Conservation (phyloP, 345 rosid genomes). For the Leavenworthia alabamica region DNA sequence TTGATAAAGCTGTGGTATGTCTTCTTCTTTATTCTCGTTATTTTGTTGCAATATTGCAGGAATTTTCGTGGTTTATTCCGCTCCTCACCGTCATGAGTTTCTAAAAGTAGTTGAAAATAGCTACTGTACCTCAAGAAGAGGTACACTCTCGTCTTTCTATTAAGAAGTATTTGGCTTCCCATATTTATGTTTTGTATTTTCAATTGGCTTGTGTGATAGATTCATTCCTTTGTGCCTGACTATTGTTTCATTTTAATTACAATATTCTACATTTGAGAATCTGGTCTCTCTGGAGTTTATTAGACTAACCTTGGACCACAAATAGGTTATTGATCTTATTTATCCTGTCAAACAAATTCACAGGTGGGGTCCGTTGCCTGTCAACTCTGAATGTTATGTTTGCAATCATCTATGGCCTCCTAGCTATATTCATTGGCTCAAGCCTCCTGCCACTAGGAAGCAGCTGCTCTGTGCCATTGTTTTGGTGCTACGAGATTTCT, state of each 20-base stretch:
- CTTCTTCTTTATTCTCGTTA: conserved; percentile 7
- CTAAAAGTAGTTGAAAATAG: conserved; percentile 81
- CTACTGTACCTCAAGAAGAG: conserved; percentile 91
- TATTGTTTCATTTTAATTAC: not conserved
- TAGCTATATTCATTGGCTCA: conserved; percentile 81
- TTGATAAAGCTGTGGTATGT: not conserved
- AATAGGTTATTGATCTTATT: conserved; percentile 10
- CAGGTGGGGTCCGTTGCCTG: conserved; percentile 88
- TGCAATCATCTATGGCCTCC: conserved; percentile 68
- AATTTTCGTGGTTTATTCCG: conserved; percentile 62
- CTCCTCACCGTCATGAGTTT: conserved; percentile 78
- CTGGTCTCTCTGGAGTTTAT: not conserved
- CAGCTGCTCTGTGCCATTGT: conserved; percentile 77
- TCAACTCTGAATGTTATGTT: conserved; percentile 65
- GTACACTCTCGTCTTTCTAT: conserved; percentile 31
- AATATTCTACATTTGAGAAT: not conserved
- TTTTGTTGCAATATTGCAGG: conserved; percentile 45
- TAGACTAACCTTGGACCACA: conserved; percentile 4
- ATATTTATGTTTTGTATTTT: not conserved
- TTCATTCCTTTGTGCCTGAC: not conserved
- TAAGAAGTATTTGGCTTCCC: not conserved
- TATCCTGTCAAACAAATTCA: conserved; percentile 14
- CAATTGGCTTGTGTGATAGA: not conserved
- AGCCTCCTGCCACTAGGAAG: conserved; percentile 89
- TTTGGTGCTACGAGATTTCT: conserved; percentile 93